Conservation (phyloP, 2,329 filamentous ascomycete species). For the Trichophyton rubrum region DNA sequence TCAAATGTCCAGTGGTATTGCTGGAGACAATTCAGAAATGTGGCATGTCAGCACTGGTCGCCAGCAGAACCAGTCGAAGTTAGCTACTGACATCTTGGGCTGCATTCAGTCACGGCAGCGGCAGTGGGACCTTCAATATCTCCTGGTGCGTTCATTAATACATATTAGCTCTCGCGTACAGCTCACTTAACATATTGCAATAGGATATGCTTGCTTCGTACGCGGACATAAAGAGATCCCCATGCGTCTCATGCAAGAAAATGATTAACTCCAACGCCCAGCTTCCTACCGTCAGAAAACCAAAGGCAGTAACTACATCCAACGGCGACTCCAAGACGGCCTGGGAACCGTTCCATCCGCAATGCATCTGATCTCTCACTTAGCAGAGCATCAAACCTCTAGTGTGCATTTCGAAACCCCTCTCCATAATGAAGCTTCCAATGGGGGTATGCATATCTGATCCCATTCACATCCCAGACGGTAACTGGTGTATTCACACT, state of each 20-base stretch:
- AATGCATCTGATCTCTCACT: conserved; percentile 17
- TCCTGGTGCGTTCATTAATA: conserved; percentile 20
- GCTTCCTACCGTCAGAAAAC: conserved; percentile 28
- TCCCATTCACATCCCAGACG: conserved; percentile 18
- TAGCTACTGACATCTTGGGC: conserved; percentile 24
- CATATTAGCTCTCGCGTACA: background rate
- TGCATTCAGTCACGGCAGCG: conserved; percentile 25
- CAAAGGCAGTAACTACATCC: conserved; percentile 13
- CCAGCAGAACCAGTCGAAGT: conserved; percentile 21
- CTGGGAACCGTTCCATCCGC: conserved; percentile 27
- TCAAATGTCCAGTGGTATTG: conserved; percentile 16
- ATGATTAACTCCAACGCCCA: conserved; percentile 29
- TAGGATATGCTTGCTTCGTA: conserved; percentile 35
- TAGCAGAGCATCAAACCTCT: background rate
- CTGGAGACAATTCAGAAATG: conserved; percentile 12
- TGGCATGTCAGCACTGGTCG: conserved; percentile 23
- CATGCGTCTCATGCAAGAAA: conserved; percentile 28
- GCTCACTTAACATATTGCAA: background rate
- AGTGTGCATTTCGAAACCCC: background rate
- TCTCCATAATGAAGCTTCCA: conserved; percentile 4
- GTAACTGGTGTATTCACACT: conserved; percentile 12
- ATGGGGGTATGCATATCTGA: conserved; percentile 10
- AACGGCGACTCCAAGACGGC: conserved; percentile 14
- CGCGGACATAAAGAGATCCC: conserved; percentile 27
- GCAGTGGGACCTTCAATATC: conserved; percentile 30